Conservation (phyloP, 768 basidiomycete genomes). For the Boletus rubroflammeus region DNA sequence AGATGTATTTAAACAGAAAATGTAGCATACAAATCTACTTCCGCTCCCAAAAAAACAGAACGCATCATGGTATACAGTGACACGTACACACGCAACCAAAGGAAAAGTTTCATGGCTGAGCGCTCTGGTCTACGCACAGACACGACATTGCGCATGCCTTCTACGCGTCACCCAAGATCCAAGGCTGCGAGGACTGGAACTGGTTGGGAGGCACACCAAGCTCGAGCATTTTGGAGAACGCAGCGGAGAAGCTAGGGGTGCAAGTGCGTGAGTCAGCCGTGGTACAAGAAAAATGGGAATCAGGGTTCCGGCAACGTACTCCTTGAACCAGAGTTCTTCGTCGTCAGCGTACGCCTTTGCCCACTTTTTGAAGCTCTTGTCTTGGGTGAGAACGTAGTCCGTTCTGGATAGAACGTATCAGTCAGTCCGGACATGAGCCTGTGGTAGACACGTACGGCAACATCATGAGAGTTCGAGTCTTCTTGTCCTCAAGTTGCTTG, state of each 20-base stretch:
- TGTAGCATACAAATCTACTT: not conserved
- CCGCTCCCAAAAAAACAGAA: not conserved
- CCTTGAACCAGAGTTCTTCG: slow-evolving; percentile 87
- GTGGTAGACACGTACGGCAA: slow-evolving; percentile 60
- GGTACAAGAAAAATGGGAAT: not conserved
- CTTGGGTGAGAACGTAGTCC: slow-evolving; percentile 84
- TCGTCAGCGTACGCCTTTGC: slow-evolving; percentile 85
- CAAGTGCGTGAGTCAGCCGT: not conserved
- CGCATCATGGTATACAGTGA: not conserved
- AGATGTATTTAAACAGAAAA: not conserved
- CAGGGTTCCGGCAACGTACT: slow-evolving; percentile 50
- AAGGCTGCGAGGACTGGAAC: slow-evolving; percentile 68
- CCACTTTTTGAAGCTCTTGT: slow-evolving; percentile 89
- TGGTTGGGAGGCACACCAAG: slow-evolving; percentile 87
- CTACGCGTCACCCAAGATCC: slow-evolving; percentile 49
- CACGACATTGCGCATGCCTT: slow-evolving; percentile 24
- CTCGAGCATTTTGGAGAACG: slow-evolving; percentile 78
- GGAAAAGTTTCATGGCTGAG: too few species aligned
- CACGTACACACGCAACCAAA: not conserved
- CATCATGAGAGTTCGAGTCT: slow-evolving; percentile 90
- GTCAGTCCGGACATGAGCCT: not conserved
- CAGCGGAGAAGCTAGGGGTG: slow-evolving; percentile 69
- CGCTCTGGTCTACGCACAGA: not conserved
- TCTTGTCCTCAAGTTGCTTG: slow-evolving; percentile 92
- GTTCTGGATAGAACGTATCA: slow-evolving; percentile 42